phyloP scores from a whole-genome alignment of 768 basidiomycete genomes.

The Xerocomellus chrysenteron region DNA sequence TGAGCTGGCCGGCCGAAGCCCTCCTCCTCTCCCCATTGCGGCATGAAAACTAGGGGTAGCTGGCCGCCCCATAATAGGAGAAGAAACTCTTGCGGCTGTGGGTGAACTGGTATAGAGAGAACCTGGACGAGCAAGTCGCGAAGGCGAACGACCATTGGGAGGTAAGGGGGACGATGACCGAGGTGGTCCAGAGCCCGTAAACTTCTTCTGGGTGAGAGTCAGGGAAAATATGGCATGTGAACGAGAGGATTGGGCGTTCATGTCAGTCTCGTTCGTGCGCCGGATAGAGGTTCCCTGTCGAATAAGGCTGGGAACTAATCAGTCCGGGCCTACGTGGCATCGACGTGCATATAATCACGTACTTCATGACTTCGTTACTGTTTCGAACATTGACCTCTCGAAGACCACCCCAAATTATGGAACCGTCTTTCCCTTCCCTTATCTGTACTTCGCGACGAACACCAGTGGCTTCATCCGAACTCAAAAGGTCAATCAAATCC shows the following conservation, averaged over 20 bases:
- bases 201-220: constrained; percentile 90
- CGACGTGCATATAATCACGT: constrained; percentile 36
- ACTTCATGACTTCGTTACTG: constrained; percentile 89
- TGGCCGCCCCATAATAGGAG: constrained; percentile 77
- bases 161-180: constrained; percentile 79
- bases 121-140: constrained; percentile 79
- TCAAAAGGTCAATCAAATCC: constrained; percentile 93
- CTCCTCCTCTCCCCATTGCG: constrained; percentile 68
- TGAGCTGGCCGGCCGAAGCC: constrained; percentile 74
- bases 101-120: constrained; percentile 58
- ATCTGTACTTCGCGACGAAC: constrained; percentile 87
- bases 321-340: constrained; percentile 15
- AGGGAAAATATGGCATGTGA: constrained; percentile 99
- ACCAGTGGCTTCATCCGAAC: constrained; percentile 64
- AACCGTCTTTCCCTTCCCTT: constrained; percentile 94
- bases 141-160: constrained; percentile 69
- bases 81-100: constrained; percentile 50
- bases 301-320: constrained; percentile 60
- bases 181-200: constrained; percentile 63
- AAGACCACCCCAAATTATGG: constrained; percentile 96
- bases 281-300: constrained; percentile 87
- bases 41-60: constrained; percentile 75
- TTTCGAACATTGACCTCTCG: constrained; percentile 88
- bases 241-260: constrained; percentile 98
- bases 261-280: constrained; percentile 95